Conservation (phyloP, 2,329 filamentous ascomycete genomes). For the Apiospora hydei region DNA sequence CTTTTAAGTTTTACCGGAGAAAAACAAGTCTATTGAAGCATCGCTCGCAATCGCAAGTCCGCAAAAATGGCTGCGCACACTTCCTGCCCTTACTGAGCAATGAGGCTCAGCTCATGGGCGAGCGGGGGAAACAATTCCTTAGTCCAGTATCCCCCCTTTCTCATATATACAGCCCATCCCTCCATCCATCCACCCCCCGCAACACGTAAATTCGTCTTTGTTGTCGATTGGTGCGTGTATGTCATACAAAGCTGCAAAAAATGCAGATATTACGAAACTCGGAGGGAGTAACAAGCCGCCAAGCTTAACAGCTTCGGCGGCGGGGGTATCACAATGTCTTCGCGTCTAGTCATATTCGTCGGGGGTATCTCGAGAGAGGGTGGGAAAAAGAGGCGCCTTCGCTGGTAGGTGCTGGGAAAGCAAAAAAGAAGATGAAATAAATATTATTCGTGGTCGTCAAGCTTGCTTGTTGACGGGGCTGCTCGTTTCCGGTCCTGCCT, state of each 20-base stretch:
- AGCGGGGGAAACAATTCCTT: background rate
- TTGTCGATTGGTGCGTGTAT: background rate
- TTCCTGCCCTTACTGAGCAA: background rate
- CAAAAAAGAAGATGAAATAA: background rate
- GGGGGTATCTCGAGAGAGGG: background rate
- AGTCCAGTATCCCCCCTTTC: background rate
- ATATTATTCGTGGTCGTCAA: slow-evolving; percentile 11
- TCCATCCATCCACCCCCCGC: background rate
- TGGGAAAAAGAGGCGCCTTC: background rate
- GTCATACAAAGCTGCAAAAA: background rate
- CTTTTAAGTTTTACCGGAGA: background rate
- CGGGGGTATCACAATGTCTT: slow-evolving; percentile 12
- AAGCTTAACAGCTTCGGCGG: background rate
- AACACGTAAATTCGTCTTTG: too few species aligned
- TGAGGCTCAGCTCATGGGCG: background rate
- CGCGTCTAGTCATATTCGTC: background rate
- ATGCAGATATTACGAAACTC: background rate
- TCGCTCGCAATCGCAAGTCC: background rate
- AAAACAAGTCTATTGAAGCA: background rate
- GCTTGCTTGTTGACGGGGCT: background rate
- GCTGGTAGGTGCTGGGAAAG: background rate
- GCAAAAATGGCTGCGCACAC: background rate
- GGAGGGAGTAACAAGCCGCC: background rate
- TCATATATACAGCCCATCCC: background rate
- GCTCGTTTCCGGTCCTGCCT: background rate